Evolutionary conservation across 73 alveolate genomes (phyloP).

Genomic region (Paramecium bursaria): DNA sequence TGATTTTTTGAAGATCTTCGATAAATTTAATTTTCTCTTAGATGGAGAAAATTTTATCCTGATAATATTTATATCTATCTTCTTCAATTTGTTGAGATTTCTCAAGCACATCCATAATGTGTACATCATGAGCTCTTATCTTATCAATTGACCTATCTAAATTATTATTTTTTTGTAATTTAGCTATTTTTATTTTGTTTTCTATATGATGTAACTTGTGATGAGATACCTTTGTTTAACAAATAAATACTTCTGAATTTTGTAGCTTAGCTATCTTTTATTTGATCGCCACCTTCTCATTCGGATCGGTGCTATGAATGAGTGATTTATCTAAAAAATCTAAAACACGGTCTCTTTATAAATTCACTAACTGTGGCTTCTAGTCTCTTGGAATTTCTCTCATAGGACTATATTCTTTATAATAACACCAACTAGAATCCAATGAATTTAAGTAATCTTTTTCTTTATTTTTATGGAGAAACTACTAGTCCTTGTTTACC

Average conservation of each 20-base stretch:
- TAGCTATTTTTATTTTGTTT: constrained; percentile 27
- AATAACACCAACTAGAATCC: constrained; percentile 57
- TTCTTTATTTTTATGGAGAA: constrained; percentile 10
- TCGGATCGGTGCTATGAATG: background rate
- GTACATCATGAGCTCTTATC: constrained; percentile 38
- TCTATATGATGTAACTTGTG: constrained; percentile 5
- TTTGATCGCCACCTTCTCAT: constrained; percentile 19
- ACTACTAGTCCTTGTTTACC: constrained; percentile 23
- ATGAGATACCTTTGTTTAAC: background rate
- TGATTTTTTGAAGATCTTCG: background rate
- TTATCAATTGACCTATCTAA: constrained; percentile 42
- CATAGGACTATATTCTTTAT: constrained; percentile 23
- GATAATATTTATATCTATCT: constrained; percentile 21
- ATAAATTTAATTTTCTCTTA: constrained; percentile 8
- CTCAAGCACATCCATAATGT: constrained; percentile 16
- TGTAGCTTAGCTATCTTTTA: constrained; percentile 12
- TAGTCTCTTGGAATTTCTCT: no score
- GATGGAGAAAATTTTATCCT: background rate
- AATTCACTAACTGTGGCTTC: constrained; percentile 23
- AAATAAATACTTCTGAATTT: constrained; percentile 22
- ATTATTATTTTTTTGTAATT: background rate
- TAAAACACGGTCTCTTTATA: constrained; percentile 28
- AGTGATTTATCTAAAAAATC: constrained; percentile 4
- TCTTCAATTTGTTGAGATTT: background rate
- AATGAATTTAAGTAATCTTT: constrained; percentile 19